Evolutionary conservation across 1,284 basidiomycete species (phyloP).

Genomic region (Boletus smithii): DNA sequence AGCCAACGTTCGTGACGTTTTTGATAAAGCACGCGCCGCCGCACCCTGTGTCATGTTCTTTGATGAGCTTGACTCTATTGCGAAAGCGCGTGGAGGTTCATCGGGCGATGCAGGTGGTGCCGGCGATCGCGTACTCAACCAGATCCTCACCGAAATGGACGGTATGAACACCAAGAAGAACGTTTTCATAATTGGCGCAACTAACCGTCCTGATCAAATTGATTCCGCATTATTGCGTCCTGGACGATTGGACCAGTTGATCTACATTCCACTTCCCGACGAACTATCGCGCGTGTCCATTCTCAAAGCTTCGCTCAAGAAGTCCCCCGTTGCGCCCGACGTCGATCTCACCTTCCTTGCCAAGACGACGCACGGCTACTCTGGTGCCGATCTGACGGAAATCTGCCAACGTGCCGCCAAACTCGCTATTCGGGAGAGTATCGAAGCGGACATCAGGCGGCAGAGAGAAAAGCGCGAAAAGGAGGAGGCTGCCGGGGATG

Average conservation of each 20-base stretch:
- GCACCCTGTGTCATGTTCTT: constrained; percentile 99
- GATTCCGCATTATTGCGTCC: constrained; percentile 96
- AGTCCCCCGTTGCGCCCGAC: constrained; percentile 83
- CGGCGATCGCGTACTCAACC: constrained; percentile 95
- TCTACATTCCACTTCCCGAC: constrained; percentile 93
- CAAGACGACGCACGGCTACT: constrained; percentile 96
- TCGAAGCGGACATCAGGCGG: constrained; percentile 86
- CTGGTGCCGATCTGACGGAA: constrained; percentile 98
- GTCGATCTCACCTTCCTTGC: constrained; percentile 89
- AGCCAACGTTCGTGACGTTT: constrained; percentile 98
- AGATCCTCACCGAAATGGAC: constrained; percentile 99
- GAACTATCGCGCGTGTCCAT: constrained; percentile 90
- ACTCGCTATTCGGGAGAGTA: constrained; percentile 91
- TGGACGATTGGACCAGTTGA: constrained; percentile 94
- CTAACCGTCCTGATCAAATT: constrained; percentile 99
- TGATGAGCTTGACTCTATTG: constrained; percentile 98
- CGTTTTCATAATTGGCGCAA: constrained; percentile 98
- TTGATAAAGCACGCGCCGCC: constrained; percentile 98
- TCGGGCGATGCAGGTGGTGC: constrained; percentile 92
- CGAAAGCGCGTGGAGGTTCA: constrained; percentile 87
- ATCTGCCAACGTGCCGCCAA: constrained; percentile 98
- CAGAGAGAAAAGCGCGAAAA: constrained; percentile 81
- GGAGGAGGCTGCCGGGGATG: constrained; percentile 57
- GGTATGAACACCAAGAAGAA: constrained; percentile 99
- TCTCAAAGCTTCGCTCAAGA: constrained; percentile 88